phyloP scores from a whole-genome alignment of 805 yeast species.

The Tetrapisispora arboricola region DNA sequence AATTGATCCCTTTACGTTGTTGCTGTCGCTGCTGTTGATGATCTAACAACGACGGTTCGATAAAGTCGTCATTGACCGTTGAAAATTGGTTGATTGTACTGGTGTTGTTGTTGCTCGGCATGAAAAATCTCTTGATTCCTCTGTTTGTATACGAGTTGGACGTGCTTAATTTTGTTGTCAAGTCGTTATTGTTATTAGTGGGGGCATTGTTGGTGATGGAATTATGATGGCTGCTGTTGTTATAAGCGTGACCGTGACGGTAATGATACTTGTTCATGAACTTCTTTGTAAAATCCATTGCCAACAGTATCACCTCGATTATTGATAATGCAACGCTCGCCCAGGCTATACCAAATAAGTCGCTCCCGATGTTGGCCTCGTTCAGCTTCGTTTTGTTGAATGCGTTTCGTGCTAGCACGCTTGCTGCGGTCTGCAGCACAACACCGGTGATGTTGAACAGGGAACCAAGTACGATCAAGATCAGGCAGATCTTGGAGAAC shows the following conservation, averaged over 20 bases:
- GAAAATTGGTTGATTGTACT: not conserved
- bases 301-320: constrained; percentile 3
- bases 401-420: constrained; percentile 63
- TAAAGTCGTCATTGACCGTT: not conserved
- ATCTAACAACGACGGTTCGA: constrained; percentile 9
- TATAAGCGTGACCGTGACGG: not conserved
- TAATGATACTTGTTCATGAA: no score
- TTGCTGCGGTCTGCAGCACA: constrained; percentile 62
- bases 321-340: constrained; percentile 43
- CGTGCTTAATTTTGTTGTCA: no score
- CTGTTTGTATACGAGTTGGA: not conserved
- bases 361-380: constrained; percentile 43
- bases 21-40: no score
- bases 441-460: constrained; percentile 53
- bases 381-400: constrained; percentile 40
- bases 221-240: no score
- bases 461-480: constrained; percentile 42
- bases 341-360: constrained; percentile 58
- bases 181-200: no score
- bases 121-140: not conserved
- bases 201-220: no score
- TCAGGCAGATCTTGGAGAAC: constrained; percentile 44
- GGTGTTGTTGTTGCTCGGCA: not conserved
- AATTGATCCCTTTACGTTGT: constrained; percentile 50
- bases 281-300: no score